A percentile compares a stretch with the other conserved stretches of the same genome.
Evolutionary conservation across 73 alveolate species (phyloP).

Genomic region (Durusdinium trenchii): DNA sequence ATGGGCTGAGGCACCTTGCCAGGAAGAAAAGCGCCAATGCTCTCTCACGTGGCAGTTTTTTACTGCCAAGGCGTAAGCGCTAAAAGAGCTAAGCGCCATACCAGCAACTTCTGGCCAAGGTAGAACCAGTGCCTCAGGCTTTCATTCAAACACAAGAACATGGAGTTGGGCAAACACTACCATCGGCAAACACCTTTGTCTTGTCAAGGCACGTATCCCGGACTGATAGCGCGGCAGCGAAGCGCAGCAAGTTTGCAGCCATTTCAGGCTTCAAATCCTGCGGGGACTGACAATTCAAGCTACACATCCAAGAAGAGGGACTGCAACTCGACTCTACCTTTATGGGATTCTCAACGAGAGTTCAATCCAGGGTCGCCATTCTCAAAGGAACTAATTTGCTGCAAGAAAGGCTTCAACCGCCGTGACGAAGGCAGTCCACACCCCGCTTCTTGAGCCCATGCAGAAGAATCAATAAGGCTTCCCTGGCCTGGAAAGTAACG

Average conservation of each 20-base stretch:
- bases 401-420: not conserved
- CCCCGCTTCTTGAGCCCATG: conserved; percentile 59
- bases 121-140: conserved; percentile 65
- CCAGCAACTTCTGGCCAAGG: conserved; percentile 84
- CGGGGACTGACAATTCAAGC: too few relatives aligned
- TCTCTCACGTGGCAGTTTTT: too few relatives aligned
- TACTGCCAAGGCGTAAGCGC: too few relatives aligned
- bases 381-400: not conserved
- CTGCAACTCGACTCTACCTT: too few relatives aligned
- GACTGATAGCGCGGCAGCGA: conserved; percentile 69
- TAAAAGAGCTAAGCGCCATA: not conserved
- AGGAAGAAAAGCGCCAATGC: too few relatives aligned
- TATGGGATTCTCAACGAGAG: not conserved
- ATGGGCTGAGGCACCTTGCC: too few relatives aligned
- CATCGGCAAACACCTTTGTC: not conserved
- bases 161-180: not conserved
- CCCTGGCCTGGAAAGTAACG: conserved; percentile 52
- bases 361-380: not conserved
- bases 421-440: conserved; percentile 3
- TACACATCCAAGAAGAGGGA: too few relatives aligned
- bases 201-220: conserved; percentile 34
- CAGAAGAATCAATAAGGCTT: conserved; percentile 52
- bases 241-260: conserved; percentile 24
- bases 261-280: conserved; percentile 77
- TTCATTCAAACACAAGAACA: not conserved